phyloP scores from a whole-genome alignment of 106 monocot genomes.

The Allium sativum region DNA sequence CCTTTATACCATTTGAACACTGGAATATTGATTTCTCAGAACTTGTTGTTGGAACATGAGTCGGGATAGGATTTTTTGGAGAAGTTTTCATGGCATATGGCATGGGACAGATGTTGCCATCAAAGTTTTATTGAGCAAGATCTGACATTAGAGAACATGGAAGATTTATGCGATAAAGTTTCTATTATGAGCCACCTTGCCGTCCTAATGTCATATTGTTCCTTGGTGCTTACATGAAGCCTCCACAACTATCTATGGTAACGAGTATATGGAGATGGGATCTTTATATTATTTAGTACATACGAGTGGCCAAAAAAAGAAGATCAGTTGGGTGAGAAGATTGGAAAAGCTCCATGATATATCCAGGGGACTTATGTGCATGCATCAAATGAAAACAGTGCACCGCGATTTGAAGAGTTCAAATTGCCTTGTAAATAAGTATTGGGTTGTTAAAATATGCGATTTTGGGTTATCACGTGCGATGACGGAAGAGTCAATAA shows the following conservation, averaged over 20 bases:
- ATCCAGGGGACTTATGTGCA: slow-evolving; percentile 87
- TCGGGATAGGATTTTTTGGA: slow-evolving; percentile 93
- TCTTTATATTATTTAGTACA: slow-evolving; percentile 78
- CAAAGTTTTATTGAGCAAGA: slow-evolving; percentile 86
- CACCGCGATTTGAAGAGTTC: slow-evolving; percentile 98
- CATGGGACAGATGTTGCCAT: slow-evolving; percentile 96
- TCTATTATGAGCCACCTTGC: slow-evolving; percentile 85
- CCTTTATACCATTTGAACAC: slow-evolving; percentile 71
- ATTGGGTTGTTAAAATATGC: slow-evolving; percentile 94
- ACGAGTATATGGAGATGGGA: slow-evolving; percentile 96
- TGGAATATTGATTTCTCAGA: slow-evolving; percentile 91
- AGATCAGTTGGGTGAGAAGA: slow-evolving; percentile 11
- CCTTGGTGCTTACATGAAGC: slow-evolving; percentile 86
- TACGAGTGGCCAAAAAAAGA: slow-evolving; percentile 5
- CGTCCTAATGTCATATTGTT: slow-evolving; percentile 97
- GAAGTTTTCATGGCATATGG: slow-evolving; percentile 94
- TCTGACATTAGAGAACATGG: slow-evolving; percentile 85
- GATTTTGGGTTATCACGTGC: slow-evolving; percentile 89
- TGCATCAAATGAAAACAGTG: slow-evolving; percentile 95
- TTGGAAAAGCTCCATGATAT: slow-evolving; percentile 15
- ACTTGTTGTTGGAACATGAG: slow-evolving; percentile 71
- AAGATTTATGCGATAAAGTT: slow-evolving; percentile 90
- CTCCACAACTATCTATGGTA: slow-evolving; percentile 80
- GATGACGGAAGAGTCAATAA: slow-evolving; percentile 46
- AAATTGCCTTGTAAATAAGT: slow-evolving; percentile 87